Base-by-base conservation (phyloP, 805 yeast genomes). In the Kuraishia piskuri region DNA sequence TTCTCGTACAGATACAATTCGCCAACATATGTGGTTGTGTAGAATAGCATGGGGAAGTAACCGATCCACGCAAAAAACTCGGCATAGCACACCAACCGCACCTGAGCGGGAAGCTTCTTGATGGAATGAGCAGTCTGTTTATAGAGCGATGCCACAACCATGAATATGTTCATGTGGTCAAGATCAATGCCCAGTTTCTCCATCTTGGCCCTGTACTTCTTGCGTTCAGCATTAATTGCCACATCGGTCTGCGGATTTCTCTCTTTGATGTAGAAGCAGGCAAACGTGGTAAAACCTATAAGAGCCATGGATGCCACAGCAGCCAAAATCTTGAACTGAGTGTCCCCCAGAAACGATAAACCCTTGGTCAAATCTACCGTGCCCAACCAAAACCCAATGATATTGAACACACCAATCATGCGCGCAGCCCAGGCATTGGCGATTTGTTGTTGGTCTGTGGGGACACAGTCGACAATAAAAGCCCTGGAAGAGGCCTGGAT, bases 361-460 rank as follows among this genome's bases (percentile, higher is more conserved):
- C 63, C 9, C 17, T 57, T 52, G 1, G 72, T 67, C 48, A 82
- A 61, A 54, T 80, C 71, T 31, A 77, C 56, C 0, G 83, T 68
- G 2, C 84, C 83, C 40, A 83, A 57, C 58, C 73, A 72, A 61
- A 78, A 83, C 2, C 86, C 86, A 22, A 77, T 58, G 12, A 83
- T 78, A 56, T 82, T 83, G 56, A 84, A 83, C 1, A 70, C 68
- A 0, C 86, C 83, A 51, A 80, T 79, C 81, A 83, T 73, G 50
- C 84, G 67, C 1, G 86, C 84, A 1, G 86, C 87, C 84, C 84
- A 79, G 0, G 85, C 86, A 61, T 82, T 82, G 9, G 85, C 83
- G 4, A 68, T 59, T 53, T 77, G 79, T 58, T 83, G 87, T 57
- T 80, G 86, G 51, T 69, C 64, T 0, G 80, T 71, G 4, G 84